Conservation (phyloP, 1,139 yeast genomes). For the Geotrichum australiense region DNA sequence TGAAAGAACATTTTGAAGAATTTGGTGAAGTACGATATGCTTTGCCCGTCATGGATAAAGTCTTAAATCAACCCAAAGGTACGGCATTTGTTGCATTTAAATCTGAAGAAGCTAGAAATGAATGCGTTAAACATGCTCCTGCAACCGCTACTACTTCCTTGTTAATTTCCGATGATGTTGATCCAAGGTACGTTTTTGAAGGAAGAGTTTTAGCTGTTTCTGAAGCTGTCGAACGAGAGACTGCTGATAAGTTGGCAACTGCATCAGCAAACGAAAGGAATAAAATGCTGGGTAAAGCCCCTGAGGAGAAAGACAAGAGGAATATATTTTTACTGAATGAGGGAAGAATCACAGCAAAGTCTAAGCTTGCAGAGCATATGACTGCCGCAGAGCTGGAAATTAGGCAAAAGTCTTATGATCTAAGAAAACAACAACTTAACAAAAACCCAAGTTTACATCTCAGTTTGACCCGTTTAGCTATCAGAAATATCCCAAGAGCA, state of each 20-base stretch:
- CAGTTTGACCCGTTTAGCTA: constrained; percentile 87
- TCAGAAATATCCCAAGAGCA: constrained; percentile 88
- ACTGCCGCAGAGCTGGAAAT: constrained; percentile 72
- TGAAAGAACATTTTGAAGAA: constrained; percentile 67
- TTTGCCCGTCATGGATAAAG: constrained; percentile 81
- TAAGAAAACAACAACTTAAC: constrained; percentile 83
- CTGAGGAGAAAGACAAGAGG: constrained; percentile 75
- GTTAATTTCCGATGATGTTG: constrained; percentile 85
- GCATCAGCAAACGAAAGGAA: constrained; percentile 67
- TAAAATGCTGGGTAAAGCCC: constrained; percentile 72
- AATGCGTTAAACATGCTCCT: constrained; percentile 76
- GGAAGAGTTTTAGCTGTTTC: constrained; percentile 83
- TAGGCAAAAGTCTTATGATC: constrained; percentile 78
- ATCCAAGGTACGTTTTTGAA: constrained; percentile 82
- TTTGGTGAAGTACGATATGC: constrained; percentile 93
- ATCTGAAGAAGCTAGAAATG: constrained; percentile 52
- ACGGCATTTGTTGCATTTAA: constrained; percentile 90
- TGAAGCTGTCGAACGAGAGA: constrained; percentile 78
- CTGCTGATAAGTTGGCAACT: constrained; percentile 73
- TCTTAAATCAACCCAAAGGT: constrained; percentile 82
- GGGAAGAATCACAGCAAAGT: constrained; percentile 79
- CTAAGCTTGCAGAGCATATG: constrained; percentile 67
- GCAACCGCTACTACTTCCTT: constrained; percentile 67
- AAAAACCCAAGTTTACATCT: constrained; percentile 87
- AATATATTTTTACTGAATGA: constrained; percentile 82